These are phyloP conservation scores for Rhodamnia rubescens DNA, from an alignment of 345 rosid genomes.

Conservation along the genomic window DNA sequence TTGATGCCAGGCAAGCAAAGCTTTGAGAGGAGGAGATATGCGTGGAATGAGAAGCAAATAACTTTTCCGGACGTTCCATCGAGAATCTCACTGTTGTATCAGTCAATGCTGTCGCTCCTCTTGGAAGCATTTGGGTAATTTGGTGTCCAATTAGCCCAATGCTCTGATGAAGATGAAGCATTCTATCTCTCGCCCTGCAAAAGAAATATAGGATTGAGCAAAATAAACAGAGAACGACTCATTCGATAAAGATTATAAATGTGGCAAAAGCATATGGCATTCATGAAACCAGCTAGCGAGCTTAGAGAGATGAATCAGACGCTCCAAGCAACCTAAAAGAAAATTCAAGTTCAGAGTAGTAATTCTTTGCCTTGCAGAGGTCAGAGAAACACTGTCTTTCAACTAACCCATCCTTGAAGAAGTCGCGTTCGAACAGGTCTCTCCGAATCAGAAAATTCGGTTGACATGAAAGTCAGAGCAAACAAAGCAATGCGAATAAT, in stretches of 20 bases:
- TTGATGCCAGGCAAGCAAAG: conserved; percentile 10
- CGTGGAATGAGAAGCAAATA: neutral
- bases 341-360: neutral
- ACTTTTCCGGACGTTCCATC: neutral
- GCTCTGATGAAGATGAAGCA: neutral
- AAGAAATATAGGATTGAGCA: neutral
- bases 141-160: neutral
- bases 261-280: neutral
- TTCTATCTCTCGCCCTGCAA: neutral
- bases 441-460: too few species aligned
- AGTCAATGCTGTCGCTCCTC: neutral
- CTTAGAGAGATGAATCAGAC: neutral
- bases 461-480: too few species aligned
- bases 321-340: neutral
- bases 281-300: neutral
- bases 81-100: neutral
- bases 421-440: too few species aligned
- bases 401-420: too few species aligned
- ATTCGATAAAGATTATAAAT: neutral
- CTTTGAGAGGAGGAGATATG: neutral
- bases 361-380: neutral
- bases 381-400: too few species aligned
- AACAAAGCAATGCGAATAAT: too few species aligned
- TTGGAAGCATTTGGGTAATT: neutral
- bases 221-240: neutral